Percentiles rank a stretch among this genome's conserved stretches.
Evolutionary conservation across 1,284 basidiomycete species (phyloP).

Genomic region (Cystobasidium sp.): DNA sequence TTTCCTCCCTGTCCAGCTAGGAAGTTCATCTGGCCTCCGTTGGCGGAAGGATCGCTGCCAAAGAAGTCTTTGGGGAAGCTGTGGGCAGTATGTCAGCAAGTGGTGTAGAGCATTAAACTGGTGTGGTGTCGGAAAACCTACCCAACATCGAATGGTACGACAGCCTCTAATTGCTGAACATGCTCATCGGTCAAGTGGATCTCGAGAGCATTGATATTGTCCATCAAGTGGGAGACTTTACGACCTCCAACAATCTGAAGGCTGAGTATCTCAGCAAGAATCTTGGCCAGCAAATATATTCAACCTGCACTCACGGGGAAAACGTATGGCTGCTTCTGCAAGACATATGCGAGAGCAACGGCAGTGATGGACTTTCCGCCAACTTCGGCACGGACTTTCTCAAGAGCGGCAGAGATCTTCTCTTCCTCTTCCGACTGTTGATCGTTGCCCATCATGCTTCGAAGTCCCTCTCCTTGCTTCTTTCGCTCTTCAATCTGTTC

Average conservation of each 20-base stretch:
- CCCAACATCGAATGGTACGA: constrained; percentile 51
- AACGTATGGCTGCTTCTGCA: constrained; percentile 39
- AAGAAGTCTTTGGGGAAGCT: constrained; percentile 20
- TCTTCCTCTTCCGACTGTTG: constrained; percentile 52
- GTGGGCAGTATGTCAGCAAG: background rate
- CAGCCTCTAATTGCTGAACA: constrained; percentile 57
- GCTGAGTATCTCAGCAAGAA: background rate
- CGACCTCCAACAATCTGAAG: constrained; percentile 60
- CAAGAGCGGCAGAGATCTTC: constrained; percentile 48
- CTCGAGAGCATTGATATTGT: constrained; percentile 62
- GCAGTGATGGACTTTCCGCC: constrained; percentile 31
- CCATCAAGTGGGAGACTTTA: constrained; percentile 62
- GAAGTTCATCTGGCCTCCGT: background rate
- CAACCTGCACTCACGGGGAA: constrained; percentile 11
- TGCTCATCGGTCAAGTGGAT: constrained; percentile 61
- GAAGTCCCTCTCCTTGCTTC: constrained; percentile 60
- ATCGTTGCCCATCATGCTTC: constrained; percentile 55
- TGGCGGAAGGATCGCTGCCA: background rate
- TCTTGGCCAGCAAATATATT: background rate
- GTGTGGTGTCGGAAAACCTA: constrained; percentile 18
- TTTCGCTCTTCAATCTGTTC: constrained; percentile 57
- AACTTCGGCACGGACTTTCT: constrained; percentile 51
- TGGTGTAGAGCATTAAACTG: background rate
- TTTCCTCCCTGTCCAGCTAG: background rate
- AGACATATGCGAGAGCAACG: constrained; percentile 39